Evolutionary conservation across 1,139 yeast species (phyloP), one percentile per base, ranked within the genome.

Genomic region (Candida gigantensis): DNA sequence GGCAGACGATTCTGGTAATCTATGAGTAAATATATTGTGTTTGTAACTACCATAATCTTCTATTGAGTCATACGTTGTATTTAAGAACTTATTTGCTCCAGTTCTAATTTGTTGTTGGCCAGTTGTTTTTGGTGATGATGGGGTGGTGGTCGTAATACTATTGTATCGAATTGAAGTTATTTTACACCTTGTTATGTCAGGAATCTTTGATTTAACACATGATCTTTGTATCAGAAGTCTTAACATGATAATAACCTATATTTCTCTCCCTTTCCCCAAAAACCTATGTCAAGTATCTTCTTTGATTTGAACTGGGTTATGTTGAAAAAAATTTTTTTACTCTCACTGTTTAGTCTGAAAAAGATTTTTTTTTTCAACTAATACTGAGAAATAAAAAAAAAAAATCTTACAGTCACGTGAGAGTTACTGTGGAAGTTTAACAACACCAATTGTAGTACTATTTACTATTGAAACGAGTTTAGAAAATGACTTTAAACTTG

Each of bases 1-100:
- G 14, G 76, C 76, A 6, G 75, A 66, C 5, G 73, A 63, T 52
- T 70, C 76, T 6, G 77, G 75, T 45, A 71, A 62, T 54, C 75
- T 62, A 45, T 71, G 76, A 29, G 75, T 68, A 57, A 66, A 69
- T 28, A 65, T 56, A 35, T 62, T 67, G 49, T 65, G 60, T 49
- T 57, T 68, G 55, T 68, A 68, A 34, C 69, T 62, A 17, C 69
- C 69, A 48, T 67, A 69, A 50, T 69, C 68, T 39, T 60, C 53
- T 35, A 65, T 48, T 18, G 58, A 47, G 23, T 58, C 61, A 47
- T 62, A 64, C 36, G 52, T 52, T 15, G 69, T 62, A 41, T 58
- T 55, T 35, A 62, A 55, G 11, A 57, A 47, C 10, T 13, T 11
- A 8, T 34, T n/a, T 21, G 26, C 18, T 14, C 20, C 14, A 9